Percentiles rank a stretch among this genome's conserved stretches.
Conservation (phyloP, 2,329 filamentous ascomycete genomes). For the Botrytis tulipae region DNA sequence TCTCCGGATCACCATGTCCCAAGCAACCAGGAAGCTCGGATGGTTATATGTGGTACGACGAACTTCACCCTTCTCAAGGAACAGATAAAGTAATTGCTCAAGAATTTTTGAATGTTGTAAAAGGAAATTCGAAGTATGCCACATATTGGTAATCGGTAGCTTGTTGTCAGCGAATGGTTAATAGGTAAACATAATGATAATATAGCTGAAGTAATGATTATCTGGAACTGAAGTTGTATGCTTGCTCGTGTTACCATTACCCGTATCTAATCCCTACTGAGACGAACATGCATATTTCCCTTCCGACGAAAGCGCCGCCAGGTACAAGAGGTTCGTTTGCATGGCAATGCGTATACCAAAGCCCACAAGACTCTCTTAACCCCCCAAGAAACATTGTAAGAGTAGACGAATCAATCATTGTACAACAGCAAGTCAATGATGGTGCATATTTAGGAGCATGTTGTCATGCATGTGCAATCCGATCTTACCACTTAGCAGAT, state of each 20-base stretch:
- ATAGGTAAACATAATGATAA: not conserved
- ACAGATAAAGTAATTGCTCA: conserved; percentile 56
- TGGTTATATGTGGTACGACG: conserved; percentile 72
- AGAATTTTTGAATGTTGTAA: conserved; percentile 55
- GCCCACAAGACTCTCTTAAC: not conserved
- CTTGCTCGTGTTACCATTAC: not conserved
- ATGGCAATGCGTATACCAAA: not conserved
- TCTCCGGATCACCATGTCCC: conserved; percentile 39
- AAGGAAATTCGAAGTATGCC: conserved; percentile 43
- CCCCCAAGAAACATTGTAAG: not conserved
- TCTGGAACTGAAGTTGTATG: not conserved
- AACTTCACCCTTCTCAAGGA: conserved; percentile 68
- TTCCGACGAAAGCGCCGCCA: conserved; percentile 9
- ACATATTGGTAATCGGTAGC: conserved; percentile 34
- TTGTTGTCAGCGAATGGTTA: not conserved
- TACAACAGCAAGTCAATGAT: not conserved
- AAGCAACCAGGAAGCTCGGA: conserved; percentile 45
- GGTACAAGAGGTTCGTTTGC: not conserved
- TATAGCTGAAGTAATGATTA: not conserved
- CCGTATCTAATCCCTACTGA: not conserved
- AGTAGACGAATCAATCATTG: not conserved
- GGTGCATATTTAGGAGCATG: not conserved
- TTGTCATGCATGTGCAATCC: not conserved
- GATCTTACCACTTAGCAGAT: not conserved
- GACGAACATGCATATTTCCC: conserved; percentile 2